These are phyloP conservation scores for Kwoniella shandongensis DNA, from an alignment of 768 basidiomycete species.

Conservation along the genomic window DNA sequence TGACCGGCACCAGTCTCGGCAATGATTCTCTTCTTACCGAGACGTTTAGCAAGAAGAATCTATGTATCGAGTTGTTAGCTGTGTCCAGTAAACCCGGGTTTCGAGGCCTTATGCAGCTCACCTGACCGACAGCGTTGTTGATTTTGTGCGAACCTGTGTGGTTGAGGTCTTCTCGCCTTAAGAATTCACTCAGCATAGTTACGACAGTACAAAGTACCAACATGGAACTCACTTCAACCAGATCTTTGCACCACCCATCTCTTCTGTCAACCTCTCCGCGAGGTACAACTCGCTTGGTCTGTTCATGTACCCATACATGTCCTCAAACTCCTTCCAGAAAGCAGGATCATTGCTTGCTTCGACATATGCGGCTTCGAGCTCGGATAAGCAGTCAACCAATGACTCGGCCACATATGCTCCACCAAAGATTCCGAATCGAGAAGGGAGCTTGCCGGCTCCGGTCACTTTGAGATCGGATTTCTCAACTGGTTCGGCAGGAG, in stretches of 20 bases:
- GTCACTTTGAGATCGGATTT: constrained; percentile 36
- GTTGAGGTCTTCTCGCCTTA: constrained; percentile 60
- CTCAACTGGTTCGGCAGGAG: constrained; percentile 33
- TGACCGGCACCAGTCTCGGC: constrained; percentile 99
- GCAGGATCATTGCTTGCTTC: constrained; percentile 79
- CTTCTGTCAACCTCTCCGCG: constrained; percentile 83
- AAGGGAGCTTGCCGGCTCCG: constrained; percentile 59
- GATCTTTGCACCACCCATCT: constrained; percentile 89
- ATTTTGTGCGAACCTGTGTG: constrained; percentile 99
- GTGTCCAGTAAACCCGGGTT: not conserved
- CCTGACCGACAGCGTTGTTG: constrained; percentile 97
- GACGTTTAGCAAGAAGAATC: constrained; percentile 87
- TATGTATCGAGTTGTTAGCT: constrained; percentile 47
- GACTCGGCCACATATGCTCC: constrained; percentile 98
- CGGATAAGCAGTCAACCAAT: constrained; percentile 84
- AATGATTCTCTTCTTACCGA: constrained; percentile 95
- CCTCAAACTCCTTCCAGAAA: constrained; percentile 88
- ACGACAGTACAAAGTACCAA: not conserved
- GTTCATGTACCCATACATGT: constrained; percentile 90
- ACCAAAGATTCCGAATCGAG: constrained; percentile 90
- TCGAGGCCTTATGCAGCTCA: constrained; percentile 44
- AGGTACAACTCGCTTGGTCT: constrained; percentile 87
- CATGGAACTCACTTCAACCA: constrained; percentile 81
- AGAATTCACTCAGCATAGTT: not conserved
- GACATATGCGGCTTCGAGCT: constrained; percentile 86